Conservation (phyloP, 2,329 filamentous ascomycete species). For the Fonsecaea nubica region DNA sequence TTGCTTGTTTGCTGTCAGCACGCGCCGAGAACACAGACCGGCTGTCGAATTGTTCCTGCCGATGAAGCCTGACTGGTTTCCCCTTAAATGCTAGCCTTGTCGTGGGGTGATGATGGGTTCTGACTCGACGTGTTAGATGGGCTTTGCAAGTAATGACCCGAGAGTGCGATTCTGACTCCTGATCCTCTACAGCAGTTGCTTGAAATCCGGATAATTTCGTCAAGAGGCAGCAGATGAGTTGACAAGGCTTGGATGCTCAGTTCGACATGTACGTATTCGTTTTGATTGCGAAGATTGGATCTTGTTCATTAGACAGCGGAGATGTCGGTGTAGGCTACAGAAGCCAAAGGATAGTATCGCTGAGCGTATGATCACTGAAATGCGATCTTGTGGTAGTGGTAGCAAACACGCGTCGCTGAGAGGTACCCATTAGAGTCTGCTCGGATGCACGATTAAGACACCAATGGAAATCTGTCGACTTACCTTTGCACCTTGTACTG, state of each 20-base stretch:
- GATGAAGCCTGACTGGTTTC: neutral
- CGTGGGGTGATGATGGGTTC: neutral
- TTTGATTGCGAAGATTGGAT: neutral
- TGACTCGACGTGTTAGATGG: neutral
- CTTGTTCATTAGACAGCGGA: neutral
- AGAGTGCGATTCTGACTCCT: neutral
- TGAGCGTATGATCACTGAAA: neutral
- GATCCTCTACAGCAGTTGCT: neutral
- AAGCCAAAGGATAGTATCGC: neutral
- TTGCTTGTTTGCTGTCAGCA: neutral
- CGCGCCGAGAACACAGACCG: neutral
- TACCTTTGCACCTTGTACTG: neutral
- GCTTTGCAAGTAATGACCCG: neutral
- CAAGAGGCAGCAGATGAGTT: neutral
- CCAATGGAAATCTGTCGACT: neutral
- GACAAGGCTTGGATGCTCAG: neutral
- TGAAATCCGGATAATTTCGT: neutral
- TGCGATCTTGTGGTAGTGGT: neutral
- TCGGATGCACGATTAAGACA: neutral
- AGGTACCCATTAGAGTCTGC: neutral
- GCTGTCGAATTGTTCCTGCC: neutral
- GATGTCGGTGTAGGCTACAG: neutral
- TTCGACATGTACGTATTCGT: neutral
- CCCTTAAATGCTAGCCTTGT: constrained; percentile 1
- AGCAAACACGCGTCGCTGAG: neutral